Conservation (phyloP, 805 yeast genomes). For the Pichia cephalocereana region DNA sequence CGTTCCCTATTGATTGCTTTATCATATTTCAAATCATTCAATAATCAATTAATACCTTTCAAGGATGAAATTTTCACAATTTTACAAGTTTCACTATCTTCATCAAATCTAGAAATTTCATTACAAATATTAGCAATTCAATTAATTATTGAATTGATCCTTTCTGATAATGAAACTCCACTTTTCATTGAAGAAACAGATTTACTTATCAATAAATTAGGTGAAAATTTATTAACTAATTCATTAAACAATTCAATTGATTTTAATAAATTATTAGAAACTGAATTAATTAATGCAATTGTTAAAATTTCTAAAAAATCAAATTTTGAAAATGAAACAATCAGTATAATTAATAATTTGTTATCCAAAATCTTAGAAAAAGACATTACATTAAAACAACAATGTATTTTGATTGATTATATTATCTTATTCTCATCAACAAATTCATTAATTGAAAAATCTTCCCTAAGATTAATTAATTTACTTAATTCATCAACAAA, state of each 20-base stretch:
- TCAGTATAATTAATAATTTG: conserved; percentile 2
- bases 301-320: conserved; percentile 2
- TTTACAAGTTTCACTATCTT: conserved; percentile 59
- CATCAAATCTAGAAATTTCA: conserved; percentile 60
- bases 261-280: conserved; percentile 5
- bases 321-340: conserved; percentile 4
- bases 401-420: conserved; percentile 4
- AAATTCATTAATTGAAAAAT: conserved; percentile 5
- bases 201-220: conserved; percentile 27
- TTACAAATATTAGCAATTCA: conserved; percentile 57
- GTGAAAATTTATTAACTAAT: conserved; percentile 6
- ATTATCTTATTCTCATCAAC: conserved; percentile 4
- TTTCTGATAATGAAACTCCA: conserved; percentile 14
- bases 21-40: conserved; percentile 8
- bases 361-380: neutral
- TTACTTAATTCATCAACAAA: neutral
- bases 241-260: neutral
- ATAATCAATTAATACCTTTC: conserved; percentile 27
- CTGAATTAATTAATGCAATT: conserved; percentile 6
- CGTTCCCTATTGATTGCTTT: conserved; percentile 7
- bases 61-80: conserved; percentile 64
- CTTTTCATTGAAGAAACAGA: conserved; percentile 29
- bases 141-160: conserved; percentile 50
- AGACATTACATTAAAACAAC: neutral
- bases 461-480: conserved; percentile 8